A percentile compares a stretch with the other conserved stretches of the same genome.
phyloP scores from a whole-genome alignment of 2,329 filamentous ascomycete genomes.

The Elsinoe fawcettii region DNA sequence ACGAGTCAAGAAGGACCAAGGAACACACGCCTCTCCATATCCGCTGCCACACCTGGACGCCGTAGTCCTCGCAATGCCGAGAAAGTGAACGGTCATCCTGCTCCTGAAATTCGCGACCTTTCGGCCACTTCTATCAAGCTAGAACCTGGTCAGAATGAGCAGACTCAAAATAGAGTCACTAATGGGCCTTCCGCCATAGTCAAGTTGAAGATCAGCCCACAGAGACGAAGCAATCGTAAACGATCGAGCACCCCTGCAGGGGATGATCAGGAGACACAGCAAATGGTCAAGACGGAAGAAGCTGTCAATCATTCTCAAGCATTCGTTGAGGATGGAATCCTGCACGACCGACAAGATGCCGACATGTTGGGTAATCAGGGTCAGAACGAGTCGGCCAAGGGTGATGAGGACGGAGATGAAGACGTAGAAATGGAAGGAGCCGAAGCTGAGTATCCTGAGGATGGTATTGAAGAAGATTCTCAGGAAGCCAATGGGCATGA shows the following conservation, averaged over 20 bases:
- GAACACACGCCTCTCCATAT: neutral
- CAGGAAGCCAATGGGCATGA: neutral
- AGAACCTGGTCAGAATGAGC: neutral
- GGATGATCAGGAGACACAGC: neutral
- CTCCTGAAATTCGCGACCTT: neutral
- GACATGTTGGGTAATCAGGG: neutral
- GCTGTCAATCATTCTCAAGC: neutral
- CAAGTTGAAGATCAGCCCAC: neutral
- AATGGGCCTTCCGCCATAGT: neutral
- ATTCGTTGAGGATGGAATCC: neutral
- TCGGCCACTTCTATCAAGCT: neutral
- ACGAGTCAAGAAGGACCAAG: neutral
- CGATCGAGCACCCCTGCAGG: neutral
- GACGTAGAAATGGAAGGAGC: slow-evolving; percentile 12
- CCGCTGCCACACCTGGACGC: neutral
- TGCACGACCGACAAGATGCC: neutral
- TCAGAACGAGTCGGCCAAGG: neutral
- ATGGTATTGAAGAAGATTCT: neutral
- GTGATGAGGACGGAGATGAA: neutral
- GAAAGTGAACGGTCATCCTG: neutral
- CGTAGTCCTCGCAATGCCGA: neutral
- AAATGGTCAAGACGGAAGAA: neutral
- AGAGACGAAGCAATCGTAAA: neutral
- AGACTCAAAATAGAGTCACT: neutral
- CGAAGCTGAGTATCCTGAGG: neutral